phyloP scores from a whole-genome alignment of 2,329 filamentous ascomycete genomes.

The Fusarium ambrosium region DNA sequence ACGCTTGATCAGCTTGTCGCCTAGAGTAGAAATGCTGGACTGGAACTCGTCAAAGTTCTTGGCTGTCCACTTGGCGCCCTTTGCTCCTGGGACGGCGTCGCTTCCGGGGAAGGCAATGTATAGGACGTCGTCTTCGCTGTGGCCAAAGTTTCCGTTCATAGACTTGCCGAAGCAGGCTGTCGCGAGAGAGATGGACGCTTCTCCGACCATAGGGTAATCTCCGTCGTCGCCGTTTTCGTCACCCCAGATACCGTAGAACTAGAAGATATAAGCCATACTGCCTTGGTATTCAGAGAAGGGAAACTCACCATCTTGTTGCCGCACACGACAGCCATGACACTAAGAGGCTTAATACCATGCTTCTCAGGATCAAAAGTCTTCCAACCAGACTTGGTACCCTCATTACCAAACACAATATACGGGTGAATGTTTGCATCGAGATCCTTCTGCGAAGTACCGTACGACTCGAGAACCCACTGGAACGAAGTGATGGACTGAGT shows the following conservation, averaged over 20 bases:
- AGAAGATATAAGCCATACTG: background rate
- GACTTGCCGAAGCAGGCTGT: slow-evolving; percentile 67
- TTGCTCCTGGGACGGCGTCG: slow-evolving; percentile 68
- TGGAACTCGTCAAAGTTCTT: slow-evolving; percentile 63
- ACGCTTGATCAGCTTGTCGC: slow-evolving; percentile 63
- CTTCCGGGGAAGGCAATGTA: slow-evolving; percentile 72
- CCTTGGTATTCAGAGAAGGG: accelerated
- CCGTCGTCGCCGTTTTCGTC: slow-evolving; percentile 71
- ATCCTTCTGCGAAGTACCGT: slow-evolving; percentile 55
- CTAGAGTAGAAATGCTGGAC: slow-evolving; percentile 63
- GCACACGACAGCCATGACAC: slow-evolving; percentile 69
- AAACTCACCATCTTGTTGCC: slow-evolving; percentile 57
- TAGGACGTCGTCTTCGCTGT: slow-evolving; percentile 70
- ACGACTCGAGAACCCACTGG: slow-evolving; percentile 53
- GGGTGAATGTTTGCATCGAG: slow-evolving; percentile 65
- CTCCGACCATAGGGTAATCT: slow-evolving; percentile 63
- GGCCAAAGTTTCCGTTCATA: slow-evolving; percentile 68
- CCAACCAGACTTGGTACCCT: slow-evolving; percentile 50
- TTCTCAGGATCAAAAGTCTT: slow-evolving; percentile 57
- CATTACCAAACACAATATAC: slow-evolving; percentile 68
- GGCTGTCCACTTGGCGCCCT: slow-evolving; percentile 68
- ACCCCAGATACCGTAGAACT: slow-evolving; percentile 72
- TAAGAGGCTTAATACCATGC: slow-evolving; percentile 63
- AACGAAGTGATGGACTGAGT: slow-evolving; percentile 65
- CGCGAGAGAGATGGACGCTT: slow-evolving; percentile 69